These are phyloP conservation scores for Hypoxylon sp. DNA, from an alignment of 2,329 filamentous ascomycete species.

Conservation along the genomic window DNA sequence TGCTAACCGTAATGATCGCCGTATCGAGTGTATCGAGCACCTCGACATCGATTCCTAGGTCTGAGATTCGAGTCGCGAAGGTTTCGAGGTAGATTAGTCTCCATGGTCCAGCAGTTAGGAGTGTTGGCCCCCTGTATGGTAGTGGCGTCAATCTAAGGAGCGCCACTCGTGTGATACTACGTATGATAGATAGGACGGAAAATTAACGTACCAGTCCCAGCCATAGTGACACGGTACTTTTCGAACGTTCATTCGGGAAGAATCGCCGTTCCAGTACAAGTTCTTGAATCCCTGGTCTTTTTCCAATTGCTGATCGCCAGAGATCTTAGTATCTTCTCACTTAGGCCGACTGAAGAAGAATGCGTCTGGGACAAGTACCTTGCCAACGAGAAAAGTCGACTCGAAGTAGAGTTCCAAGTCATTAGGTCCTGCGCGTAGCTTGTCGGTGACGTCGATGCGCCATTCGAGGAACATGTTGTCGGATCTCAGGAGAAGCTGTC, in stretches of 20 bases:
- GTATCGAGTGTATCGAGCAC: slow-evolving; percentile 13
- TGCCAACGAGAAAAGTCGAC: slow-evolving; percentile 17
- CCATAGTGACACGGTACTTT: slow-evolving; percentile 16
- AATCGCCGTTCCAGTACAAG: slow-evolving; percentile 21
- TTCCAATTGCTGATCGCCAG: slow-evolving; percentile 11
- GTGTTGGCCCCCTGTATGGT: not conserved
- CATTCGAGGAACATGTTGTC: slow-evolving; percentile 25
- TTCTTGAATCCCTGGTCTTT: slow-evolving; percentile 20
- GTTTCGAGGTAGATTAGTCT: slow-evolving; percentile 21
- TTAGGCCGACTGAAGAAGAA: not conserved
- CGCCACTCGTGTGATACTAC: not conserved
- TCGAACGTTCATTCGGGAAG: slow-evolving; percentile 18
- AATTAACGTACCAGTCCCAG: slow-evolving; percentile 11
- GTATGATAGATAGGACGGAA: not conserved
- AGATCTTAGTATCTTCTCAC: slow-evolving; percentile 16
- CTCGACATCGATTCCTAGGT: slow-evolving; percentile 18
- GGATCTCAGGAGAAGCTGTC: slow-evolving; percentile 5
- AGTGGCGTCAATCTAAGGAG: not conserved
- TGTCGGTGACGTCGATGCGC: slow-evolving; percentile 18
- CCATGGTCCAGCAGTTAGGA: slow-evolving; percentile 21
- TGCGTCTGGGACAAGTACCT: slow-evolving; percentile 9
- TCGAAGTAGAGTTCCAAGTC: slow-evolving; percentile 20
- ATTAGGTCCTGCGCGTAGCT: slow-evolving; percentile 12
- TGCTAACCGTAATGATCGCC: slow-evolving; percentile 5
- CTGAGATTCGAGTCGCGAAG: slow-evolving; percentile 14